A percentile compares a stretch with the other conserved stretches of the same genome.
Evolutionary conservation across 257 asterid genomes (phyloP).

Genomic region (Nicotiana sylvestris): DNA sequence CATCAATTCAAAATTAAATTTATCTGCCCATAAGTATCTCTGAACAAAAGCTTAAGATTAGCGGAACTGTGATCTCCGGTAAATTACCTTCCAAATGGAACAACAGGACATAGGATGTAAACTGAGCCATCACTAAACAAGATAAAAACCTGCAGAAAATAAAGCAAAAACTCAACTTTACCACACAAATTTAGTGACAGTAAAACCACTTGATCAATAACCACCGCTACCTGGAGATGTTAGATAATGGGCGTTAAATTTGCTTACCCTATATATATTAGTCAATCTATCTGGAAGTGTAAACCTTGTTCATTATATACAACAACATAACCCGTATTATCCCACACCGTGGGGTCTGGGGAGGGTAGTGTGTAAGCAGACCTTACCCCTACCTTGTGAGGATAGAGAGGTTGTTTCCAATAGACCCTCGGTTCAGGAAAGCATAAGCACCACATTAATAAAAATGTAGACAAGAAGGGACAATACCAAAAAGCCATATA

Average conservation of each 20-base stretch:
- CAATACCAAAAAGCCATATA: no score
- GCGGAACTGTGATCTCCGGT: neutral
- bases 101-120: conserved; percentile 82
- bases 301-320: neutral
- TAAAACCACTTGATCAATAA: neutral
- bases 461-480: no score
- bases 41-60: neutral
- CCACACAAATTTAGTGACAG: neutral
- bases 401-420: no score
- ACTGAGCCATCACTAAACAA: conserved; percentile 87
- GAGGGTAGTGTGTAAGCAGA: no score
- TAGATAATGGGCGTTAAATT: neutral
- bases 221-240: neutral
- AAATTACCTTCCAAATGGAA: conserved; percentile 89
- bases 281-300: neutral
- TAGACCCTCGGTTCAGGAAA: no score
- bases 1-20: neutral
- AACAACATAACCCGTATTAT: no score
- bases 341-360: no score
- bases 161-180: conserved; percentile 19
- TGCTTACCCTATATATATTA: neutral
- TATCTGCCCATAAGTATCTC: neutral
- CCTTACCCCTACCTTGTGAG: no score
- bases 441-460: no score
- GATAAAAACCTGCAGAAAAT: conserved; percentile 67